Percentiles rank a stretch among this genome's conserved stretches.
Evolutionary conservation across 352 stramenopile genomes (phyloP).

Genomic region (Phytophthora idaei): DNA sequence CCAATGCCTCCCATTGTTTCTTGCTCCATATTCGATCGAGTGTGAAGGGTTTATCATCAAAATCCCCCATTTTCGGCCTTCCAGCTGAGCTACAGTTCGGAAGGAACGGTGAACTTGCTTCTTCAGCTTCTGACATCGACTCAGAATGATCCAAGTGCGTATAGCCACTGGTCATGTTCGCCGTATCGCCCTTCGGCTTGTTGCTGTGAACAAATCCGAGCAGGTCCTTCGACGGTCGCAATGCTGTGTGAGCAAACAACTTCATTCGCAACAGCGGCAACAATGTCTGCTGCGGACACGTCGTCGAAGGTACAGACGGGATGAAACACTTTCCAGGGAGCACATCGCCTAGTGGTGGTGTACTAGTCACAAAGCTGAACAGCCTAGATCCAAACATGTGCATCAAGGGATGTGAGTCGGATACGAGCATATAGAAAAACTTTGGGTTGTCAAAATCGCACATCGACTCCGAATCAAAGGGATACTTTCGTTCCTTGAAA

Average conservation of each 20-base stretch:
- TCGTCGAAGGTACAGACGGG: constrained; percentile 50
- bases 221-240: constrained; percentile 52
- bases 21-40: constrained; percentile 46
- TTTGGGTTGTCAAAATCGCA: constrained; percentile 82
- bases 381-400: constrained; percentile 73
- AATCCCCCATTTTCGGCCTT: constrained; percentile 17
- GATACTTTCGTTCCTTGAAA: constrained; percentile 81
- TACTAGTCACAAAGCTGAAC: constrained; percentile 75
- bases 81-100: constrained; percentile 16
- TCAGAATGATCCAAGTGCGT: constrained; percentile 9
- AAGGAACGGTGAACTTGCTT: constrained; percentile 20
- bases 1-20: constrained; percentile 49
- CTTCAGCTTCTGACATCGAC: constrained; percentile 20
- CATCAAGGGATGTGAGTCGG: constrained; percentile 78
- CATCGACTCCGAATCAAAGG: constrained; percentile 72
- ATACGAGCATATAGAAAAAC: constrained; percentile 78
- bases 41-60: constrained; percentile 20
- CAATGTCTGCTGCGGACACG: constrained; percentile 40
- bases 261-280: constrained; percentile 58
- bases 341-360: constrained; percentile 46
- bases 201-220: constrained; percentile 44
- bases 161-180: not conserved
- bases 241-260: constrained; percentile 45
- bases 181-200: constrained; percentile 15
- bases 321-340: constrained; percentile 58